These are phyloP conservation scores for Tilletia indica DNA, from an alignment of 1,284 basidiomycete species.

Conservation along the genomic window DNA sequence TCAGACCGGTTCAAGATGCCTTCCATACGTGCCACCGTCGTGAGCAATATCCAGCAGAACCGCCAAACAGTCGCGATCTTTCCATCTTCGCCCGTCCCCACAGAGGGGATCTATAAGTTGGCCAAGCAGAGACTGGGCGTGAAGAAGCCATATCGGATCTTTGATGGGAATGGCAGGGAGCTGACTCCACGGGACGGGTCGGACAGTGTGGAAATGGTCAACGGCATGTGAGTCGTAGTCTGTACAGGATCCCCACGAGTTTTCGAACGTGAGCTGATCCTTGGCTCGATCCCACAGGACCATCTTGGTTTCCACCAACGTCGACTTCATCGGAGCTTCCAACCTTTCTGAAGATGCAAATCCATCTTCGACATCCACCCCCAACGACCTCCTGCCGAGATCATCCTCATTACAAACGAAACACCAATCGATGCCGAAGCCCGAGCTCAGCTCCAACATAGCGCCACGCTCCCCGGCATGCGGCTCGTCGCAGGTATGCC, in stretches of 20 bases:
- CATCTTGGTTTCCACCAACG: neutral
- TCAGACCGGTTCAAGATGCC: neutral
- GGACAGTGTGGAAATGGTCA: neutral
- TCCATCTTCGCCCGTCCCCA: conserved; percentile 6
- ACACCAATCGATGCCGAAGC: neutral
- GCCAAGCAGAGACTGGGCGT: neutral
- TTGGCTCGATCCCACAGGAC: neutral
- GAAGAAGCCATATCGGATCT: neutral
- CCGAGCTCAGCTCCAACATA: neutral
- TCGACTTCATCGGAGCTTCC: conserved; percentile 4
- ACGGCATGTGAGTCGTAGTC: neutral
- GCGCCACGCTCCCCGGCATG: neutral
- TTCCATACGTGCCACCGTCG: neutral
- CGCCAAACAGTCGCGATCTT: neutral
- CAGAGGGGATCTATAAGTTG: neutral
- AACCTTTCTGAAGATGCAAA: neutral
- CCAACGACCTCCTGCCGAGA: neutral
- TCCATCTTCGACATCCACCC: neutral
- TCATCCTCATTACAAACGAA: neutral
- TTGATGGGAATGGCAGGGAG: neutral
- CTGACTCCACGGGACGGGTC: neutral
- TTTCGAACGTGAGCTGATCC: neutral
- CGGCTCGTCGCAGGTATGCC: neutral
- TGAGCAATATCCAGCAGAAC: conserved; percentile 5
- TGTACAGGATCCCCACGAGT: neutral